Evolutionary conservation across 2,329 filamentous ascomycete species (phyloP), one percentile per base, ranked within the genome.

Genomic region (Hypoxylon sp.): DNA sequence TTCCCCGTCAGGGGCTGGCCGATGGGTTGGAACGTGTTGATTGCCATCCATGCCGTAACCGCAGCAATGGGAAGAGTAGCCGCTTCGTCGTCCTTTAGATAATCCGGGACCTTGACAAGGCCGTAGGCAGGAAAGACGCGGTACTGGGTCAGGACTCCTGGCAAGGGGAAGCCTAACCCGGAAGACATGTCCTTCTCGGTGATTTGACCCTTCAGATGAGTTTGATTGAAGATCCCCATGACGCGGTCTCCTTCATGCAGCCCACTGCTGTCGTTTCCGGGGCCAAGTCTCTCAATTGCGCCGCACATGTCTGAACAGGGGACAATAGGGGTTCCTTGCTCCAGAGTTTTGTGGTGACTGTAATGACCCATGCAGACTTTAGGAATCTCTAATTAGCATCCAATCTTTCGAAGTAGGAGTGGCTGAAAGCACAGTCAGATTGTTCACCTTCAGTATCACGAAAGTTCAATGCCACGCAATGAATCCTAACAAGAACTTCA

Each of bases 221-320:
- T 77, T 73, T 85, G 83, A 69, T 84, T 84, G 76, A 91, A 92
- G 53, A 85, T 90, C 19, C 84, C 84, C 57, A 90, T 81, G 39
- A 92, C 89, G n/a, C 88, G 85, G 59, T 90, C 85, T 60, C 89
- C 89, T 15, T 79, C 76, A 56, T 81, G 79, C 79, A 85, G 86
- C 32, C 71, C 69, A 4, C 65, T 47, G 5, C 78, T 77, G 2
- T 76, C 73, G 8, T 80, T 77, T n/a, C 77, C 79, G 17, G 80
- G 73, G 32, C 85, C 84, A 28, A 84, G 70, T 13, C 81, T 74
- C 1, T 85, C 78, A 47, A 92, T 79, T 7, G 81, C 81, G 46
- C 89, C 90, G 76, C 88, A 90, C 82, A 90, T 90, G 75, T 92
- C 90, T 20, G 88, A 90, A 75, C 87, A 89, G 1, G 89, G 88